Base-by-base conservation (phyloP, 2,329 filamentous ascomycete genomes). In the Talaromyces marneffei region DNA sequence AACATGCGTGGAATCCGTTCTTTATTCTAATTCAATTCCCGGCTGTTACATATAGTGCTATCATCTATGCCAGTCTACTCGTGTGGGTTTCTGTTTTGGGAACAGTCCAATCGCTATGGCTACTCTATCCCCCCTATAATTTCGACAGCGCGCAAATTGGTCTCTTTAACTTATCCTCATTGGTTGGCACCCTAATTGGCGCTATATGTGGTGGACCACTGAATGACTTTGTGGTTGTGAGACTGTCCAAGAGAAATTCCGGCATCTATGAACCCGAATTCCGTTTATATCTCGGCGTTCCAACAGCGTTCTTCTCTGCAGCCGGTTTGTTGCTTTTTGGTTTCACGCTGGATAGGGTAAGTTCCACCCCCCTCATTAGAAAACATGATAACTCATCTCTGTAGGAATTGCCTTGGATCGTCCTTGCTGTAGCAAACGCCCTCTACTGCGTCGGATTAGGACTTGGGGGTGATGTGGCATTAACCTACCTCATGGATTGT, bases 21-120 rank as follows among this genome's bases (percentile, higher is more conserved):
- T 16, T 69, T 4, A 67, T 73, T 20, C 63, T 78, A 6, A 65
- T 68, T 29, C 62, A 64, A 0, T 73, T 79, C 9, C 92, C 92
- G 1, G 75, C 75, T 1, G 73, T 79, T 18, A 59, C 74, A 33
- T 79, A 75, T 57, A 75, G 74, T 2, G 72, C 74, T 1, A 29
- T 79, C 1, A 68, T 73, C 33, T 79, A 77, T 27, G 77, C 74
- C 1, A 68, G 73, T 7, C 64, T 77, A 14, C 65, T 78, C 0
- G 73, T 74, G 6, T 77, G 71, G 69, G 69, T 71, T 3, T 73
- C 73, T 1, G 70, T 81, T 42, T 70, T 78, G 52, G 70, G 70
- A 1, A 75, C 74, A 0, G 70, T 69, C 0, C 67, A 71, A 18
- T 74, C 74, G 6, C 71, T 69, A 0, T 74, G 71, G 60, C 72